These are phyloP conservation scores for Podaxis sp. DNA, from an alignment of 768 basidiomycete species.

Conservation along the genomic window DNA sequence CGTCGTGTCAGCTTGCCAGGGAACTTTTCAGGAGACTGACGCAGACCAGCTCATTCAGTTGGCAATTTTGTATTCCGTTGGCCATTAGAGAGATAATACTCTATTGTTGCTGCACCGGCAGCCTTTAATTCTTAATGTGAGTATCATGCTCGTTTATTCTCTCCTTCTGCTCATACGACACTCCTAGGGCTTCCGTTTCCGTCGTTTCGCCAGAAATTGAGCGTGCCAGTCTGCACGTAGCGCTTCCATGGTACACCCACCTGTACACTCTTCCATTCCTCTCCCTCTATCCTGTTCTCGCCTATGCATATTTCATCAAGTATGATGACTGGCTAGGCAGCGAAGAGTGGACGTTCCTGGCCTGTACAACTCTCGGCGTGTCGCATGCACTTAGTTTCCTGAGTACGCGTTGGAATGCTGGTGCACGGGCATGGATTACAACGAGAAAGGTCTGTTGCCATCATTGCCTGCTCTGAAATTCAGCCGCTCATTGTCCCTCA, in stretches of 20 bases:
- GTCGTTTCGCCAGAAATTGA: conserved; percentile 69
- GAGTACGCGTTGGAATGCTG: conserved; percentile 85
- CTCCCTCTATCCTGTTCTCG: conserved; percentile 77
- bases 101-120: conserved; percentile 9
- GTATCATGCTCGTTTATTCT: not conserved
- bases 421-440: conserved; percentile 76
- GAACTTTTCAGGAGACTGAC: not conserved
- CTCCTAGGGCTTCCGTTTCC: conserved; percentile 42
- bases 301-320: conserved; percentile 88
- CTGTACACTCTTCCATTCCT: conserved; percentile 78
- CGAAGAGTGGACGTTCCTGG: conserved; percentile 98
- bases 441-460: conserved; percentile 57
- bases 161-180: conserved; percentile 7
- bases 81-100: conserved; percentile 6
- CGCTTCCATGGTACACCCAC: conserved; percentile 67
- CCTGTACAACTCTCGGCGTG: conserved; percentile 78
- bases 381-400: conserved; percentile 93
- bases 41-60: not conserved
- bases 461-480: not conserved
- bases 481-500: conserved; percentile 21
- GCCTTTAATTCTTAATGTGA: conserved; percentile 15
- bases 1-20: conserved; percentile 3
- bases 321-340: conserved; percentile 90
- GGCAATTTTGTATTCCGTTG: not conserved
- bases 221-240: conserved; percentile 61